Evolutionary conservation across 805 yeast species (phyloP), one percentile per base, ranked within the genome.

Genomic region (Lachancea meyersii): DNA sequence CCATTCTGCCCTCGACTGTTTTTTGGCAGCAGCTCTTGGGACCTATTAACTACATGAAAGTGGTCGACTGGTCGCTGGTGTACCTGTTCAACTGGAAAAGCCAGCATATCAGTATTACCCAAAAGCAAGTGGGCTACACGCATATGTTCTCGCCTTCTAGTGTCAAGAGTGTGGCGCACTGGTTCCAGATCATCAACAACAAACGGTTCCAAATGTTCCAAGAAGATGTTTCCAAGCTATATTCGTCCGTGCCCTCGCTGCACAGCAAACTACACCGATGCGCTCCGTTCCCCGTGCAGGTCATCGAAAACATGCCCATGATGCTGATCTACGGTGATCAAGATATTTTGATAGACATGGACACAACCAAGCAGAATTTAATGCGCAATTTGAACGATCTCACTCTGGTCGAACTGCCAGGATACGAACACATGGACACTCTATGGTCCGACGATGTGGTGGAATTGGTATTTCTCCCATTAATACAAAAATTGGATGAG

Each of bases 141-240:
- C 94, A 86, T 58, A 65, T 86, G 49, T 86, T 84, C 63, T 82
- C 93, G 2, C 79, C 86, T 10, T 82, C 95, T 0, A 77, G 86
- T 3, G 95, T 85, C 27, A 86, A 85, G 60, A 74, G 81, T 23
- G 86, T 83, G 23, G 91, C 82, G 14, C 93, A 83, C 59, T 83
- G 93, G 93, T 82, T 83, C 57, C 93, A 83, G 60, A 84, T 86
- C 40, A 86, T 86, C 47, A 69, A 78, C 23, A 68, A 77, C 10
- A 73, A 73, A 35, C 71, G 75, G 38, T 85, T 86, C 60, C 89
- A 83, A 58, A 81, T 82, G 89, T 86, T 74, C 58, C 82, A 79
- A 48, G 89, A 82, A 47, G 68, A 61, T 17, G 45, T 55, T 35
- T 39, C 52, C 46, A 38, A 53, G 33, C 35, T 54, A 30, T 39